phyloP scores from a whole-genome alignment of 2,329 filamentous ascomycete genomes.

The Penicillium fuscoglaucum region DNA sequence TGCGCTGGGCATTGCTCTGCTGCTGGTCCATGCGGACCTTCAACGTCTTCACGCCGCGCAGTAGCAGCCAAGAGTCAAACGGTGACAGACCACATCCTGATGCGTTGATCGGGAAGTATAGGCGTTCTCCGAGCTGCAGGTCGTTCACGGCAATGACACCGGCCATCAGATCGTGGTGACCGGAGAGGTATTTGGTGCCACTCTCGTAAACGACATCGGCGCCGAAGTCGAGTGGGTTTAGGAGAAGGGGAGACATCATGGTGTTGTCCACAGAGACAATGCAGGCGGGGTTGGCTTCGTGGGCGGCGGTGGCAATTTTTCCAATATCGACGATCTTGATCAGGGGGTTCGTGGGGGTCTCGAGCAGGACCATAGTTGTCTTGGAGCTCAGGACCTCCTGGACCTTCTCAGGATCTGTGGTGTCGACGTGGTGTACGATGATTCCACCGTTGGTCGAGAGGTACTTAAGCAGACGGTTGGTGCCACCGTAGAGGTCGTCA shows the following conservation, averaged over 20 bases:
- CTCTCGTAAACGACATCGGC: constrained; percentile 97
- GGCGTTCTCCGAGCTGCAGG: constrained; percentile 73
- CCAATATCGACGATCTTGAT: constrained; percentile 97
- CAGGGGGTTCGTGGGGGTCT: constrained; percentile 94
- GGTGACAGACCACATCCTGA: constrained; percentile 92
- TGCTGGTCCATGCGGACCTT: constrained; percentile 99
- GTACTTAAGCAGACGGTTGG: constrained; percentile 89
- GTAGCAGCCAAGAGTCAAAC: constrained; percentile 93
- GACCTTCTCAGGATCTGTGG: constrained; percentile 74
- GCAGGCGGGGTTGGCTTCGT: constrained; percentile 73
- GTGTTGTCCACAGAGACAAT: constrained; percentile 96
- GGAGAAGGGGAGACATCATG: constrained; percentile 94
- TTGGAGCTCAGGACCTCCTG: constrained; percentile 68
- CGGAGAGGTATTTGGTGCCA: constrained; percentile 95
- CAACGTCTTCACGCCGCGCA: constrained; percentile 93
- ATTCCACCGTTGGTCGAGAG: constrained; percentile 87
- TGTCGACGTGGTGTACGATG: constrained; percentile 93
- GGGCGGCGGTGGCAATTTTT: constrained; percentile 72
- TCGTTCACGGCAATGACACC: constrained; percentile 94
- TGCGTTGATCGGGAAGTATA: constrained; percentile 96
- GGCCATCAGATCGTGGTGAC: constrained; percentile 98
- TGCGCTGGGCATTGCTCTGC: constrained; percentile 84
- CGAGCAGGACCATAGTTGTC: constrained; percentile 92
- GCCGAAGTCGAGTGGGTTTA: constrained; percentile 89
- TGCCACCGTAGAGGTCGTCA: constrained; percentile 94